Percentiles rank a stretch among this genome's conserved stretches.
phyloP scores from a whole-genome alignment of 176 grass and related monocot genomes.

The Musa troglodytarum region DNA sequence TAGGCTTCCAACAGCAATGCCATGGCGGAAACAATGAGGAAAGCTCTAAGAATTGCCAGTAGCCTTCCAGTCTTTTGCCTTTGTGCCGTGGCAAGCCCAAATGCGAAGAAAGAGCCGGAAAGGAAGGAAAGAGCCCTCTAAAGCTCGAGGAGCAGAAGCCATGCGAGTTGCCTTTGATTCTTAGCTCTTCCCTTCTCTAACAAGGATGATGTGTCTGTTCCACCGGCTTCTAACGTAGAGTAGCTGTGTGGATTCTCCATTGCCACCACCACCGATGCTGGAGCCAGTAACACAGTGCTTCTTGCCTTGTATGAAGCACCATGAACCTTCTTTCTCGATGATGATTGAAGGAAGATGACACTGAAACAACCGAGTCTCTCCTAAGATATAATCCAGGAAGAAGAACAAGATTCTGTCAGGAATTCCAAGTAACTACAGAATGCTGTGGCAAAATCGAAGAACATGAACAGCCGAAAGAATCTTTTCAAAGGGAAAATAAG shows the following conservation, averaged over 20 bases:
- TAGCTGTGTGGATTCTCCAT: constrained; percentile 20
- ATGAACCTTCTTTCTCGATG: no score
- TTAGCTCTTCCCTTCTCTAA: constrained; percentile 9
- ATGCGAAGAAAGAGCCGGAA: background rate
- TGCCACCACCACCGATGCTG: constrained; percentile 10
- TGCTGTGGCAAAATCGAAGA: no score
- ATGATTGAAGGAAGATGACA: no score
- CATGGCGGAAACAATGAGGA: background rate
- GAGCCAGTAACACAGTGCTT: background rate
- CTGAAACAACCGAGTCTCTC: no score
- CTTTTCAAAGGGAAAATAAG: no score
- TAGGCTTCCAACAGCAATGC: constrained; percentile 6
- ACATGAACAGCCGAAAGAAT: no score
- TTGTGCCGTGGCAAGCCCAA: background rate
- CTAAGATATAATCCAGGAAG: no score
- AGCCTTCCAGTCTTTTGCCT: background rate
- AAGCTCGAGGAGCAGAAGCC: constrained; percentile 6
- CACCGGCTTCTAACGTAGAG: constrained; percentile 4
- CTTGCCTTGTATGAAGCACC: no score
- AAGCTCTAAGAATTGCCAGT: background rate
- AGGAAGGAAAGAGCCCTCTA: constrained; percentile 1
- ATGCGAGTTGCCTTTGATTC: constrained; percentile 9
- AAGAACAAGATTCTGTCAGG: no score
- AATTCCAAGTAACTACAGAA: no score
- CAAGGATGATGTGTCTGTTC: background rate